Evolutionary conservation across 345 rosid genomes (phyloP).

Genomic region (Cochlearia excelsa): DNA sequence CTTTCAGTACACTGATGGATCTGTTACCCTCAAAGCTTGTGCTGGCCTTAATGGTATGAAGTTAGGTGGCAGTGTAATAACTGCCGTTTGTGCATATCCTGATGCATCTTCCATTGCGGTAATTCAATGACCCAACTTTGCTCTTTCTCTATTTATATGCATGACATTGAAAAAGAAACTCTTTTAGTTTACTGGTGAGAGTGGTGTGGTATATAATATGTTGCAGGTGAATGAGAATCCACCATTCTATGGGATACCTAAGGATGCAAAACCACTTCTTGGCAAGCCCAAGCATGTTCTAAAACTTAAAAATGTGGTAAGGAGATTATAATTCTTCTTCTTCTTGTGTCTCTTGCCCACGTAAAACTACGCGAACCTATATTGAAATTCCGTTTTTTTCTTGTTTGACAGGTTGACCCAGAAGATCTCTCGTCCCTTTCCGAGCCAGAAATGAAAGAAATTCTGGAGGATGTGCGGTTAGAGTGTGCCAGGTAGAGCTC

Average conservation of each 20-base stretch:
- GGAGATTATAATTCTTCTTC: conserved; percentile 7
- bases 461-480: conserved; percentile 76
- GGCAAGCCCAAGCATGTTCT: conserved; percentile 67
- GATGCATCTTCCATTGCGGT: conserved; percentile 47
- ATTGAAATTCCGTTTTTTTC: conserved; percentile 9
- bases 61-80: conserved; percentile 77
- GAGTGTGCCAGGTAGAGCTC: conserved; percentile 76
- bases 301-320: conserved; percentile 86
- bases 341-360: conserved; percentile 7
- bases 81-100: conserved; percentile 71
- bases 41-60: conserved; percentile 89
- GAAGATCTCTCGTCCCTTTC: conserved; percentile 51
- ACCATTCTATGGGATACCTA: conserved; percentile 61
- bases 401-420: conserved; percentile 53
- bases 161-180: conserved; percentile 13
- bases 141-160: conserved; percentile 17
- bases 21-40: conserved; percentile 72
- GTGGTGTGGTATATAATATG: conserved; percentile 27
- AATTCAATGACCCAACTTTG: conserved; percentile 26
- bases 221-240: conserved; percentile 47
- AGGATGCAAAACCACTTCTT: conserved; percentile 75
- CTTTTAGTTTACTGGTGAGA: conserved; percentile 24
- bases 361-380: neutral
- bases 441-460: conserved; percentile 61
- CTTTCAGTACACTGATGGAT: conserved; percentile 65